Base-by-base conservation (phyloP, 2,329 filamentous ascomycete species). In the Bimuria novae-zelandiae region DNA sequence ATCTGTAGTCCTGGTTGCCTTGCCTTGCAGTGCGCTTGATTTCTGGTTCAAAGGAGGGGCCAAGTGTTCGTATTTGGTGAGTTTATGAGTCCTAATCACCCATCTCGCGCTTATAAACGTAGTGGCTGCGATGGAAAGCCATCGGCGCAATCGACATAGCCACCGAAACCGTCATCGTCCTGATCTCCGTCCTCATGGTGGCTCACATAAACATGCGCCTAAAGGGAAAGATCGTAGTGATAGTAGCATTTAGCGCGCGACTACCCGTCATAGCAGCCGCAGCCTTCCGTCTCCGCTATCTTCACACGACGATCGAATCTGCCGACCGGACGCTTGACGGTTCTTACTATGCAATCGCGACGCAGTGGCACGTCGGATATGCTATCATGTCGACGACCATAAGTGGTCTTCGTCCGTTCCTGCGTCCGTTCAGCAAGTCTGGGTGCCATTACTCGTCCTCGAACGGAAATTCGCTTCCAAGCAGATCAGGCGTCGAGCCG, bases 291-390 rank as follows among this genome's bases (percentile, higher is more conserved):
- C 59, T 71, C 12, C 47, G 65, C 48, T 71, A 66, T 51, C 54
- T 71, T 6, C 57, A 55, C 23, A 22, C 57, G 12, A 58, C 59
- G 8, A 46, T 69, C 49, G 7, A 39, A 44, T 51, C 57, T 35
- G 42, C 33, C 5, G 56, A 57, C 43, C 52, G 58, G 12, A 61
- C 61, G 3, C 66, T 68, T 41, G 42, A 47, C 6, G 53, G 51
- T 29, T 51, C 56, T 32, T 66, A 64, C 42, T 66, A 67, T 12
- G 21, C 67, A n/a, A 60, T 73, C 2, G 61, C 63, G 7, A 69
- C 65, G 21, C 67, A 72, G 37, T 72, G 67, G 63, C 66, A 73
- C n/a, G 65, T 71, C 54, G 62, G 67, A n/a, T 73, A 70, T 33
- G 69, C 69, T 3, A 68, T 71, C 27, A 71, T 73, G 54, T 64